phyloP scores from a whole-genome alignment of 441 rosid species.

The Pelargonium cotyledonis region DNA sequence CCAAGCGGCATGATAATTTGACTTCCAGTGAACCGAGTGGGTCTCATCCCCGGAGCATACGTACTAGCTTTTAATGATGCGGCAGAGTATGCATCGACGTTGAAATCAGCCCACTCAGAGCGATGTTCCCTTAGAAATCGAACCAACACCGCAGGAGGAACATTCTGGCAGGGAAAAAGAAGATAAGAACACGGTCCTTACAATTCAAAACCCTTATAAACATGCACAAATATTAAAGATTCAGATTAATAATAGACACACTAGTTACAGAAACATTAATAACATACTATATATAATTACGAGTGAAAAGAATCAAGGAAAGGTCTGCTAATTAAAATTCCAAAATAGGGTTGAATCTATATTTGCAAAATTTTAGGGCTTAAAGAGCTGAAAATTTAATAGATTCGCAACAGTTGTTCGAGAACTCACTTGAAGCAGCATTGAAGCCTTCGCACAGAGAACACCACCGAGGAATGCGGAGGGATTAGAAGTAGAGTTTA shows the following conservation, averaged over 20 bases:
- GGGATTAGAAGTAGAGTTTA: slow-evolving; percentile 37
- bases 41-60: slow-evolving; percentile 86
- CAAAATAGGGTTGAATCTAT: too few species aligned
- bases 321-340: too few species aligned
- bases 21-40: slow-evolving; percentile 87
- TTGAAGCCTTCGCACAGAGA: slow-evolving; percentile 94
- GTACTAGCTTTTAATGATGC: slow-evolving; percentile 72
- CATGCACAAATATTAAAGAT: too few species aligned
- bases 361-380: too few species aligned
- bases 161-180: slow-evolving; percentile 47
- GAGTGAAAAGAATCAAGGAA: too few species aligned
- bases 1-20: slow-evolving; percentile 96
- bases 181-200: background rate
- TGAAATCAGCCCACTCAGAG: slow-evolving; percentile 97
- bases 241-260: too few species aligned
- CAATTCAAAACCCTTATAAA: too few species aligned
- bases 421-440: slow-evolving; percentile 82
- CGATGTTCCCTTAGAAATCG: slow-evolving; percentile 96
- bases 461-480: slow-evolving; percentile 80
- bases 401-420: background rate
- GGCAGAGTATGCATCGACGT: slow-evolving; percentile 92
- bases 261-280: too few species aligned
- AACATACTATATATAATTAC: too few species aligned
- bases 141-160: slow-evolving; percentile 85
- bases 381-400: too few species aligned